Evolutionary conservation across 441 rosid species (phyloP).

Genomic region (Brassica hybrid): DNA sequence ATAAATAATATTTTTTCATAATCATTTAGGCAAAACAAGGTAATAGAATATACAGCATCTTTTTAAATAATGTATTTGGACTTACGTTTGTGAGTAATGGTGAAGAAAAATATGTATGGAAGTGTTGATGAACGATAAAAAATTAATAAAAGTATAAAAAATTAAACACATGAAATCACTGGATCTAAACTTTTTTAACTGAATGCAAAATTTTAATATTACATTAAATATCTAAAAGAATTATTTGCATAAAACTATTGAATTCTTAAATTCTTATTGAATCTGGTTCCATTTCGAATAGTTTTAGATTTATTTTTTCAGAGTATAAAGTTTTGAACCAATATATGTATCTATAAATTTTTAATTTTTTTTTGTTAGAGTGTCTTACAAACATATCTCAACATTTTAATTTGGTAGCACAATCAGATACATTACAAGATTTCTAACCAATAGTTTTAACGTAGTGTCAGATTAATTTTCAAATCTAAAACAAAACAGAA

Average conservation of each 20-base stretch:
- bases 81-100: neutral
- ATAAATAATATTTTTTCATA: neutral
- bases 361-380: neutral
- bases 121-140: neutral
- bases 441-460: neutral
- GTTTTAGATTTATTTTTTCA: neutral
- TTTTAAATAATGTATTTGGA: neutral
- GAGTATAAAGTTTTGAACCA: neutral
- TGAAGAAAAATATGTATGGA: neutral
- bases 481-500: neutral
- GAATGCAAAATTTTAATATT: neutral
- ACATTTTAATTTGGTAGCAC: neutral
- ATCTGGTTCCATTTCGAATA: neutral
- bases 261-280: neutral
- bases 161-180: neutral
- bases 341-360: neutral
- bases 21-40: neutral
- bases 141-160: neutral
- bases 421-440: neutral
- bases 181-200: neutral
- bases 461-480: neutral
- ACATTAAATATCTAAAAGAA: neutral
- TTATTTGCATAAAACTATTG: neutral
- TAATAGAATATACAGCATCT: neutral
- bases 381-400: neutral